Conservation (phyloP, 768 basidiomycete species). For the Paxillus rubicundulus region DNA sequence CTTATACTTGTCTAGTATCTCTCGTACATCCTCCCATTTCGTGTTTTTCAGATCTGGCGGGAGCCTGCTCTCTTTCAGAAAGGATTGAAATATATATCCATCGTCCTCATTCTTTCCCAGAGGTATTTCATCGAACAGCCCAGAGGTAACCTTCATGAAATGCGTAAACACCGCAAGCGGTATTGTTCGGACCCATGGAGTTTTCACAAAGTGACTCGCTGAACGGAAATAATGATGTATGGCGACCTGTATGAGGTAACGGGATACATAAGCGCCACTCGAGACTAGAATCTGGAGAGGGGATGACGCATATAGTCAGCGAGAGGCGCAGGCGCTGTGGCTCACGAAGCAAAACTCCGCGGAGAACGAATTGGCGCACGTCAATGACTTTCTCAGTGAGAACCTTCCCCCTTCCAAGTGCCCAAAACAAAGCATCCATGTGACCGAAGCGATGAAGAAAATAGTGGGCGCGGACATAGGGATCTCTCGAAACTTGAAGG, state of each 20-base stretch:
- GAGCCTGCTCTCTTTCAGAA: constrained; percentile 68
- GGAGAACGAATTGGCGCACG: constrained; percentile 42
- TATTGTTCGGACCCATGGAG: constrained; percentile 68
- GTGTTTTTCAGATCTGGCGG: constrained; percentile 57
- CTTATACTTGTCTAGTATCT: constrained; percentile 68
- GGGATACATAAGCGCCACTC: constrained; percentile 75
- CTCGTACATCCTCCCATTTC: constrained; percentile 62
- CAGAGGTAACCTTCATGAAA: constrained; percentile 58
- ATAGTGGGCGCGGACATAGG: constrained; percentile 75
- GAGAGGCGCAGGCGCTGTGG: constrained; percentile 7
- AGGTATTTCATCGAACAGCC: constrained; percentile 64
- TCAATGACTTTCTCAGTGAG: constrained; percentile 65
- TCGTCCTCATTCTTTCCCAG: constrained; percentile 74
- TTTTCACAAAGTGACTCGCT: constrained; percentile 71
- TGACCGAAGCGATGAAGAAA: constrained; percentile 73
- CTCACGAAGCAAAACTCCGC: constrained; percentile 21
- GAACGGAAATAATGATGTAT: constrained; percentile 78
- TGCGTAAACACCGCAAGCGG: constrained; percentile 59
- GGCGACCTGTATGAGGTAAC: constrained; percentile 75
- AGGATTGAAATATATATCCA: constrained; percentile 58
- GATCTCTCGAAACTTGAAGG: constrained; percentile 61
- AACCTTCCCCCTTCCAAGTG: constrained; percentile 68
- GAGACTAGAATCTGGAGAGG: constrained; percentile 59
- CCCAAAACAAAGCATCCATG: constrained; percentile 69
- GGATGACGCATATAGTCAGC: constrained; percentile 26